Evolutionary conservation across 73 alveolate genomes (phyloP).

Genomic region (Blepharisma japonicum): DNA sequence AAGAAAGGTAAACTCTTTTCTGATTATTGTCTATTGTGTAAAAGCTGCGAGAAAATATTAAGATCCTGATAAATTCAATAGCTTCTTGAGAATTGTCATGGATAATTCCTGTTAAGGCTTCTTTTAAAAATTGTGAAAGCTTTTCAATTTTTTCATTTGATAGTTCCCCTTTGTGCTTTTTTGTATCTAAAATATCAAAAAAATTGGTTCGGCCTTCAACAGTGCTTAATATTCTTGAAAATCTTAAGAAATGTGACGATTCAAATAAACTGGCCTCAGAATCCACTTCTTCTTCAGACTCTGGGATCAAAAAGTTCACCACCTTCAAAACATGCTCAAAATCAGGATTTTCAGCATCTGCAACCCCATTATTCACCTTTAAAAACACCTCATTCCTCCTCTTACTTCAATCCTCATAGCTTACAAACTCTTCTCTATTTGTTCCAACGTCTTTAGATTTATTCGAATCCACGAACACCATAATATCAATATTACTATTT

Average conservation of each 20-base stretch:
- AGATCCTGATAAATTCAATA: not conserved
- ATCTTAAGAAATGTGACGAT: not conserved
- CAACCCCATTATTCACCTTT: not conserved
- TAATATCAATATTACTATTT: slow-evolving; percentile 7
- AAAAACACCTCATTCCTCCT: not conserved
- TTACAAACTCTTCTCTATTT: not conserved
- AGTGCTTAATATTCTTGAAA: slow-evolving; percentile 15
- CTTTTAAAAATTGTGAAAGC: not conserved
- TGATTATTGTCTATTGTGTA: not conserved
- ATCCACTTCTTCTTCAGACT: too few species aligned
- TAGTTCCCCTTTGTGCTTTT: not conserved
- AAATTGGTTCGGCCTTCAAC: not conserved
- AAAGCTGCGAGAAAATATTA: not conserved
- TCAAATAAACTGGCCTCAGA: too few species aligned
- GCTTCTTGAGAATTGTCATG: not conserved
- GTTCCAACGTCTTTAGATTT: not conserved
- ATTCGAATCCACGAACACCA: slow-evolving; percentile 9
- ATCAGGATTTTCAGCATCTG: not conserved
- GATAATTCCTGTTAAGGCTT: not conserved
- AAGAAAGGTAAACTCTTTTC: not conserved
- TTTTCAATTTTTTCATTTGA: not conserved
- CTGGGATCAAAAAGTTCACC: too few species aligned
- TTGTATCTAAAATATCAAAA: slow-evolving; percentile 21
- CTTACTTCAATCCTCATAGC: not conserved
- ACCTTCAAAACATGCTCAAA: too few species aligned